Evolutionary conservation across 768 basidiomycete species (phyloP).

Genomic region (Suillus brevipes): DNA sequence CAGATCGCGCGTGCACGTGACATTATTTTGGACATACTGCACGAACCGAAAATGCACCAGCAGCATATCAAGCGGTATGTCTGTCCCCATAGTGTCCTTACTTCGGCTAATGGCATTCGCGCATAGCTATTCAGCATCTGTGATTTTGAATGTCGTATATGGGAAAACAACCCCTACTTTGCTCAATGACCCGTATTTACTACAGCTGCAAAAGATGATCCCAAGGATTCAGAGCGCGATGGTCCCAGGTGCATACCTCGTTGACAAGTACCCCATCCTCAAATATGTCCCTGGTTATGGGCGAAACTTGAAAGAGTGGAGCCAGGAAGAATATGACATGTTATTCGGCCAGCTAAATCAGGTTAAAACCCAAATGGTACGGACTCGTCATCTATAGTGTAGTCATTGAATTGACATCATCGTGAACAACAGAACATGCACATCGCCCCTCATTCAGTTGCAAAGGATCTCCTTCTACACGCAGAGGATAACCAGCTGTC

Average conservation of each 20-base stretch:
- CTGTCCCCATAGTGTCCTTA: constrained; percentile 25
- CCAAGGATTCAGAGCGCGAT: constrained; percentile 32
- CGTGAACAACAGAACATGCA: constrained; percentile 12
- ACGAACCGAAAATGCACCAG: constrained; percentile 25
- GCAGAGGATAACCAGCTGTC: constrained; percentile 47
- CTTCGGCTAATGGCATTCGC: background rate
- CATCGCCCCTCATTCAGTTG: constrained; percentile 38
- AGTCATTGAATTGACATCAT: constrained; percentile 27
- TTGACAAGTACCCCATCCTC: constrained; percentile 37
- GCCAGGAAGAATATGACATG: constrained; percentile 50
- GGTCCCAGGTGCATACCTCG: constrained; percentile 32
- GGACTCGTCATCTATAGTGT: background rate
- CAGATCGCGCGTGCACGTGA: constrained; percentile 39
- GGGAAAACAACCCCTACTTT: constrained; percentile 25
- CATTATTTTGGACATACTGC: constrained; percentile 24
- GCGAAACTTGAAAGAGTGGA: constrained; percentile 52
- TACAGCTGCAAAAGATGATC: constrained; percentile 31
- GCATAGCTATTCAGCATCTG: constrained; percentile 26
- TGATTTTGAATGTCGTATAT: constrained; percentile 29
- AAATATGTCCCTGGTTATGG: constrained; percentile 63
- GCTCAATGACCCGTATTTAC: constrained; percentile 22
- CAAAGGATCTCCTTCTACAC: constrained; percentile 51
- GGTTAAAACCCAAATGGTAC: constrained; percentile 47
- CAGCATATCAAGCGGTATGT: constrained; percentile 39
- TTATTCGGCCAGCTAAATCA: constrained; percentile 48